These are phyloP conservation scores for Hypomontagnella monticulosa DNA, from an alignment of 495 filamentous ascomycete genomes.

Conservation along the genomic window DNA sequence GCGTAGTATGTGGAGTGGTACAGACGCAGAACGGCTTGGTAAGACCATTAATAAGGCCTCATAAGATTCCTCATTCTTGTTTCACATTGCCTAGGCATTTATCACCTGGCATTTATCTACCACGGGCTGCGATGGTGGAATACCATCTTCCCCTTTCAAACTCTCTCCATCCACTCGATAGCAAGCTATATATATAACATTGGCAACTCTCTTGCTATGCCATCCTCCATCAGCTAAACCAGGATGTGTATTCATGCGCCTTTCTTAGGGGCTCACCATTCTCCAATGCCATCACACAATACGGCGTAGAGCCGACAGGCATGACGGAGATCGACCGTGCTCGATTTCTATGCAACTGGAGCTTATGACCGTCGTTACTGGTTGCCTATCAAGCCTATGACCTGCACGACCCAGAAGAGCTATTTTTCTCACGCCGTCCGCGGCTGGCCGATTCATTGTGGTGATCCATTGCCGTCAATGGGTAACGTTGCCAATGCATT, in stretches of 20 bases:
- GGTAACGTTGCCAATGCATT: constrained; percentile 33
- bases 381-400: constrained; percentile 34
- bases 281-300: constrained; percentile 32
- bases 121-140: not conserved
- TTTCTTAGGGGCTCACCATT: constrained; percentile 3
- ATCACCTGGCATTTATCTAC: constrained; percentile 24
- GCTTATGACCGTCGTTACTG: constrained; percentile 24
- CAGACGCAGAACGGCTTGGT: constrained; percentile 11
- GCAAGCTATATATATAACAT: constrained; percentile 18
- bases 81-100: constrained; percentile 26
- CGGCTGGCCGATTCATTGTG: constrained; percentile 36
- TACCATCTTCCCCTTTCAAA: constrained; percentile 60
- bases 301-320: constrained; percentile 30
- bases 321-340: constrained; percentile 35
- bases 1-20: constrained; percentile 15
- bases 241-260: constrained; percentile 23
- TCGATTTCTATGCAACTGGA: constrained; percentile 34
- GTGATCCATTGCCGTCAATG: constrained; percentile 27
- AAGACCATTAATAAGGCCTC: constrained; percentile 36
- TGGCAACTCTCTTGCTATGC: constrained; percentile 10
- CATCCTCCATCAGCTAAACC: constrained; percentile 11
- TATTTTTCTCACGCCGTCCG: constrained; percentile 40
- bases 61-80: constrained; percentile 27
- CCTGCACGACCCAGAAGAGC: constrained; percentile 37
- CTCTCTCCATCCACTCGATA: constrained; percentile 44